These are phyloP conservation scores for Alternaria incomplexa DNA, from an alignment of 2,329 filamentous ascomycete genomes.

Conservation along the genomic window DNA sequence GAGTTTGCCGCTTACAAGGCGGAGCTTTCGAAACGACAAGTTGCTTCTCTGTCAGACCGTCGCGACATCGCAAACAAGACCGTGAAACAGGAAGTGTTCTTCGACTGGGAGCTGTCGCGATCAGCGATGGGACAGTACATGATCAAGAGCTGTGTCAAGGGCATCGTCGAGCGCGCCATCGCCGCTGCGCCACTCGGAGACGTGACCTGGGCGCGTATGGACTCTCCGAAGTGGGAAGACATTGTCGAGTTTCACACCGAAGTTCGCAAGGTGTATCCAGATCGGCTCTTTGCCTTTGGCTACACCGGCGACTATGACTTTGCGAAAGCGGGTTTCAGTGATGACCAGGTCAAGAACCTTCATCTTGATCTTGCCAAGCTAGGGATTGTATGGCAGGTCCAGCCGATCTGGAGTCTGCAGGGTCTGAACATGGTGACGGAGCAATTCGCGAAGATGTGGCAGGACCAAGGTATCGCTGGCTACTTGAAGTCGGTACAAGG, in stretches of 20 bases:
- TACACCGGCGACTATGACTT: constrained; percentile 50
- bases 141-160: constrained; percentile 40
- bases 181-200: constrained; percentile 47
- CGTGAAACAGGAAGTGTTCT: constrained; percentile 25
- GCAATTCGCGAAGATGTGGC: constrained; percentile 45
- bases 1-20: background rate
- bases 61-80: background rate
- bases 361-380: constrained; percentile 46
- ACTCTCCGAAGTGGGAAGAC: constrained; percentile 45
- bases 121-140: constrained; percentile 47
- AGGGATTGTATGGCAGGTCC: constrained; percentile 51
- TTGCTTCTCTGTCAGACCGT: background rate
- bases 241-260: constrained; percentile 47
- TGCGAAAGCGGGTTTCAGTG: constrained; percentile 43
- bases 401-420: constrained; percentile 50
- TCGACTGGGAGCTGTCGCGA: constrained; percentile 47
- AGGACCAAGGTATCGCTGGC: constrained; percentile 45
- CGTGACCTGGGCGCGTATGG: constrained; percentile 48
- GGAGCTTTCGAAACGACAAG: background rate
- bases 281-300: constrained; percentile 50
- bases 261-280: constrained; percentile 44
- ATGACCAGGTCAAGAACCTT: constrained; percentile 40
- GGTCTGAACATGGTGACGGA: constrained; percentile 46
- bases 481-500: constrained; percentile 38
- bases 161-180: constrained; percentile 44